These are phyloP conservation scores for Trypanosoma vivax DNA, from an alignment of 208 protist species.

Conservation along the genomic window DNA sequence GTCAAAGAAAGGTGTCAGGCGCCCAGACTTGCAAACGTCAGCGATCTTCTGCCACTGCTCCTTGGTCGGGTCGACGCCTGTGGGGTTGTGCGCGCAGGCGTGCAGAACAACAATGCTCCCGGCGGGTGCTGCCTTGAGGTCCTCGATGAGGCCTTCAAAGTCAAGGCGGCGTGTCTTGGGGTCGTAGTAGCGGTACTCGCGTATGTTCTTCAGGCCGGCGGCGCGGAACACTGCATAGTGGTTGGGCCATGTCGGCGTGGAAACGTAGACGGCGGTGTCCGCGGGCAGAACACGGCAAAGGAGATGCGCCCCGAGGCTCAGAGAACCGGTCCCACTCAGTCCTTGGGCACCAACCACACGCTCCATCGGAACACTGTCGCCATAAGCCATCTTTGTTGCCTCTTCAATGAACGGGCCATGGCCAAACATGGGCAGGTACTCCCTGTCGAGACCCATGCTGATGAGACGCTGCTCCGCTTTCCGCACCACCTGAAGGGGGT, in stretches of 20 bases:
- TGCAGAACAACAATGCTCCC: slow-evolving; percentile 95
- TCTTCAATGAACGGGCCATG: slow-evolving; percentile 73
- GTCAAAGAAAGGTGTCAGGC: slow-evolving; percentile 95
- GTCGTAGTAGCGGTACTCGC: slow-evolving; percentile 82
- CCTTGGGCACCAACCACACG: slow-evolving; percentile 75
- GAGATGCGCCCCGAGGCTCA: slow-evolving; percentile 63
- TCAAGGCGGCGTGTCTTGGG: slow-evolving; percentile 53
- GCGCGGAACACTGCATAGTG: slow-evolving; percentile 61
- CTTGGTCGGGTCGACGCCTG: slow-evolving; percentile 94
- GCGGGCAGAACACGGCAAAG: slow-evolving; percentile 25
- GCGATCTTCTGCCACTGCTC: slow-evolving; percentile 95
- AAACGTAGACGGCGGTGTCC: slow-evolving; percentile 62
- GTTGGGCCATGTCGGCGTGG: slow-evolving; percentile 86
- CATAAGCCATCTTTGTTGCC: slow-evolving; percentile 87
- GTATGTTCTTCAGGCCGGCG: slow-evolving; percentile 52
- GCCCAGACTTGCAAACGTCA: slow-evolving; percentile 65
- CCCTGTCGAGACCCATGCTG: slow-evolving; percentile 86
- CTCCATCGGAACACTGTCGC: slow-evolving; percentile 42
- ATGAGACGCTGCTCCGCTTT: slow-evolving; percentile 79
- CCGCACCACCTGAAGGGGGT: slow-evolving; percentile 86
- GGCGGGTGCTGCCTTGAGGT: slow-evolving; percentile 61
- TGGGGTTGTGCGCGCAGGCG: slow-evolving; percentile 98
- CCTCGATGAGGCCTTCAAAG: slow-evolving; percentile 80
- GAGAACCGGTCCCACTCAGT: slow-evolving; percentile 87
- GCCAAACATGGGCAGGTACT: slow-evolving; percentile 96